Percentiles rank a stretch among this genome's conserved stretches.
Evolutionary conservation across 805 yeast species (phyloP).

Genomic region (Kluyveromyces lactis): DNA sequence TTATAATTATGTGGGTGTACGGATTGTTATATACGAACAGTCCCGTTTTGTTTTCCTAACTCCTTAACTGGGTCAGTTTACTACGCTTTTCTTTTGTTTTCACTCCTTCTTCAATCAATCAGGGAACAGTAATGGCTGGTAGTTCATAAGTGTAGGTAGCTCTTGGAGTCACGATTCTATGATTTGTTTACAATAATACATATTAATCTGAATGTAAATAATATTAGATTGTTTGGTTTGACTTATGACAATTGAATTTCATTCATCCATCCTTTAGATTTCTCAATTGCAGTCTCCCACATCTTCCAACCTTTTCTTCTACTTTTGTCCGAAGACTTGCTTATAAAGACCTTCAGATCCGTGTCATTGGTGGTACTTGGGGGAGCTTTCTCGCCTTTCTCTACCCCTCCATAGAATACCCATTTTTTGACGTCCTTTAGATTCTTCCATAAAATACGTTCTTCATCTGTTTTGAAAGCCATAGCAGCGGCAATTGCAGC

Average conservation of each 20-base stretch:
- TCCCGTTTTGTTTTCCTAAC: too few species aligned
- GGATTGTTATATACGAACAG: too few species aligned
- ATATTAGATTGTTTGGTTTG: too few species aligned
- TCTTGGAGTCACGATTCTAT: too few species aligned
- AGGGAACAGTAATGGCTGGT: too few species aligned
- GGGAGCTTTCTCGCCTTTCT: slow-evolving; percentile 25
- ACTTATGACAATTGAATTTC: slow-evolving; percentile 8
- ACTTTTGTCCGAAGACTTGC: slow-evolving; percentile 43
- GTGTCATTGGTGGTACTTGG: slow-evolving; percentile 10
- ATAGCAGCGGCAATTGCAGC: slow-evolving; percentile 95
- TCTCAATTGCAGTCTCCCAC: slow-evolving; percentile 81
- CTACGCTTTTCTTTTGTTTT: too few species aligned
- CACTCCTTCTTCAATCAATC: too few species aligned
- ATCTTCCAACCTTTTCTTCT: slow-evolving; percentile 59
- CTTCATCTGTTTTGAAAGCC: slow-evolving; percentile 38
- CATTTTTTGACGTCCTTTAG: slow-evolving; percentile 77
- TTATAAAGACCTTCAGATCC: slow-evolving; percentile 29
- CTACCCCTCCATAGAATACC: slow-evolving; percentile 89
- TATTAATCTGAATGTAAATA: too few species aligned
- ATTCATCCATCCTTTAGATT: slow-evolving; percentile 73
- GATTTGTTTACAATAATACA: too few species aligned
- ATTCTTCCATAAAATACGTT: slow-evolving; percentile 63
- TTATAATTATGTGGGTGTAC: too few species aligned
- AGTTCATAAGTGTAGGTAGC: too few species aligned
- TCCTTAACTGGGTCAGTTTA: too few species aligned